Conservation (phyloP, 23 red algal genomes). For the Chondrus crispus region DNA sequence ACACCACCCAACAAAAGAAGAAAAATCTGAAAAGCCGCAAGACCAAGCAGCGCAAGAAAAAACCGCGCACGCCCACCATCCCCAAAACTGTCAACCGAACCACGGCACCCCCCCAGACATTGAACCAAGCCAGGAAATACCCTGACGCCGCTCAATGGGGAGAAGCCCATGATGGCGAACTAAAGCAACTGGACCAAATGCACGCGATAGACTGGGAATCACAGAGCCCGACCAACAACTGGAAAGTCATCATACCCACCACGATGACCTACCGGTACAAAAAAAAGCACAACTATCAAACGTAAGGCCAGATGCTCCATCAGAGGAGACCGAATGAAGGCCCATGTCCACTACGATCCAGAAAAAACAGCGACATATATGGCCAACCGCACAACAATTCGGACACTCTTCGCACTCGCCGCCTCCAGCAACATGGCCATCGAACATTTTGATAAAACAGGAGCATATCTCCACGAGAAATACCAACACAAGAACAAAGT, state of each 20-base stretch:
- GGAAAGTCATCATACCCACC: not conserved
- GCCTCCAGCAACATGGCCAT: not conserved
- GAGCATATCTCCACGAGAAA: constrained; percentile 8
- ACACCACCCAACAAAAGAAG: not conserved
- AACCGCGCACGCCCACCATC: too few relatives aligned
- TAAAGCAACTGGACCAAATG: not conserved
- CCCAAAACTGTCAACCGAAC: not conserved
- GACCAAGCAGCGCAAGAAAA: too few relatives aligned
- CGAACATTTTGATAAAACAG: constrained; percentile 25
- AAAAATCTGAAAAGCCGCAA: too few relatives aligned
- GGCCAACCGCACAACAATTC: not conserved
- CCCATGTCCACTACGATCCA: not conserved
- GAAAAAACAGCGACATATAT: not conserved
- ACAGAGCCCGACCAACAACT: not conserved
- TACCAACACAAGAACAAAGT: constrained; percentile 9
- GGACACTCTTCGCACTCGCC: not conserved
- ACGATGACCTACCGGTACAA: not conserved
- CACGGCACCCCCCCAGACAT: not conserved
- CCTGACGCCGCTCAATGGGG: not conserved
- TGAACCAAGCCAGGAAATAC: not conserved
- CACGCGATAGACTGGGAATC: not conserved
- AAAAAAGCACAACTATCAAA: not conserved
- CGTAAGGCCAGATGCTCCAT: not conserved
- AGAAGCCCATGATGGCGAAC: not conserved
- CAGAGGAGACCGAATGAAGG: not conserved